A percentile compares a stretch with the other conserved stretches of the same genome.
Evolutionary conservation across 23 red algal genomes (phyloP).

Genomic region (Cyanidiococcus yangmingshanensis): DNA sequence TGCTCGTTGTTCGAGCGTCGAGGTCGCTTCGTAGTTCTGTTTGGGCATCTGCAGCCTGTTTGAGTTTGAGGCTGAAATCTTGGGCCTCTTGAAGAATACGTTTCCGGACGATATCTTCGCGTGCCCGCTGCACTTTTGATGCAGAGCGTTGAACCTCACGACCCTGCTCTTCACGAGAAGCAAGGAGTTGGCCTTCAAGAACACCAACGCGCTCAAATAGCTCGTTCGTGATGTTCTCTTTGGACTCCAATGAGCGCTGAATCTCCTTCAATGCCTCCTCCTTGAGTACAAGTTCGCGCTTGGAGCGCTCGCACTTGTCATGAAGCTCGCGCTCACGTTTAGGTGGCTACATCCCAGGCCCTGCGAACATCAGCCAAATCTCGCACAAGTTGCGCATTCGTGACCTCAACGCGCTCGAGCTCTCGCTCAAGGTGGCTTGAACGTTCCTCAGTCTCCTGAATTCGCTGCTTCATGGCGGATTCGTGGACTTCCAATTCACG

Average conservation of each 20-base stretch:
- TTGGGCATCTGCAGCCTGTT: not conserved
- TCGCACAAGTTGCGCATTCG: not conserved
- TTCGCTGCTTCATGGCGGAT: not conserved
- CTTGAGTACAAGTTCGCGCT: not conserved
- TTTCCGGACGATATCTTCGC: not conserved
- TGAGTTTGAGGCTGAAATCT: constrained; percentile 8
- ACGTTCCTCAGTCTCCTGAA: not conserved
- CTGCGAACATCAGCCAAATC: not conserved
- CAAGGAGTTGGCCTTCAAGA: not conserved
- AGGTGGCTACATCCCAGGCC: not conserved
- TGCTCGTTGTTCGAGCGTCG: constrained; percentile 9
- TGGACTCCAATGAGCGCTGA: not conserved
- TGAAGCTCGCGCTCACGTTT: not conserved
- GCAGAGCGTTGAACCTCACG: not conserved
- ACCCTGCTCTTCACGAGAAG: not conserved
- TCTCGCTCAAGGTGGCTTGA: not conserved
- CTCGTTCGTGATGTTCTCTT: constrained; percentile 1
- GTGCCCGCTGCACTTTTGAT: not conserved
- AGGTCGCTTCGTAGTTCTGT: not conserved
- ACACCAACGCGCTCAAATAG: not conserved
- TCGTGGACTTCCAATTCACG: not conserved
- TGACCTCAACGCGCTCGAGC: not conserved
- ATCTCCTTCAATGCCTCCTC: constrained; percentile 10
- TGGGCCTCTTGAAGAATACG: constrained; percentile 15
- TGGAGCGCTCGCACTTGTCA: not conserved